A percentile compares a stretch with the other conserved stretches of the same genome.
These are phyloP conservation scores for Obelidium mucronatum DNA, from an alignment of 192 early-diverging fungal genomes.

Conservation along the genomic window DNA sequence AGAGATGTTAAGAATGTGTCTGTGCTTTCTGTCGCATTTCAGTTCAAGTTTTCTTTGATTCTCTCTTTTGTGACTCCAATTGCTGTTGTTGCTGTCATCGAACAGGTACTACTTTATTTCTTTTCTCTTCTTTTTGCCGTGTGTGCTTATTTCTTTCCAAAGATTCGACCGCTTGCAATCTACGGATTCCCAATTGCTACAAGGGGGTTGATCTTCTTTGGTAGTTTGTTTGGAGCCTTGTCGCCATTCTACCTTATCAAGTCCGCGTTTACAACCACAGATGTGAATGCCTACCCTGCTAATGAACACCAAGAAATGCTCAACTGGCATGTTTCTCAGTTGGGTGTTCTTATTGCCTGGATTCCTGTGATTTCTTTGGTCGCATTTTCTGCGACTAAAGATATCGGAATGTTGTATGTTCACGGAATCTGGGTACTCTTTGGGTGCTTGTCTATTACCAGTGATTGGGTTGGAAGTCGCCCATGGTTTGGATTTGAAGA, in stretches of 20 bases:
- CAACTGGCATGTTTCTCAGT: slow-evolving; percentile 19
- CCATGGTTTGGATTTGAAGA: slow-evolving; percentile 15
- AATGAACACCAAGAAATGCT: slow-evolving; percentile 7
- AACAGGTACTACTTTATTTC: background rate
- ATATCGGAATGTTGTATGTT: slow-evolving; percentile 7
- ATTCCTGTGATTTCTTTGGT: background rate
- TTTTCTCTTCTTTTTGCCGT: no score
- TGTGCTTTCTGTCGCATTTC: background rate
- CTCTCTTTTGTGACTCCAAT: slow-evolving; percentile 1
- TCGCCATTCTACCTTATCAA: background rate
- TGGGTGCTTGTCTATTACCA: background rate
- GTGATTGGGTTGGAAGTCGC: background rate
- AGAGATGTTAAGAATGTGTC: background rate
- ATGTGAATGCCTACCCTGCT: background rate
- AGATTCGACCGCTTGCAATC: slow-evolving; percentile 22
- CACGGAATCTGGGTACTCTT: slow-evolving; percentile 3
- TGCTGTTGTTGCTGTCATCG: background rate
- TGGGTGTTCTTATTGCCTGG: slow-evolving; percentile 15
- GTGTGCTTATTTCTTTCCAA: background rate
- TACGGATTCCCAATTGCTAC: slow-evolving; percentile 3
- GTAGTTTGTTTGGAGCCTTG: slow-evolving; percentile 12
- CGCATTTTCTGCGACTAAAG: background rate
- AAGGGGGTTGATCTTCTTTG: background rate
- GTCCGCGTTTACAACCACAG: slow-evolving; percentile 3
- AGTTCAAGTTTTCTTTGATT: background rate